Base-by-base conservation (phyloP, 1,139 yeast genomes). In the Tardiomyces blankii region DNA sequence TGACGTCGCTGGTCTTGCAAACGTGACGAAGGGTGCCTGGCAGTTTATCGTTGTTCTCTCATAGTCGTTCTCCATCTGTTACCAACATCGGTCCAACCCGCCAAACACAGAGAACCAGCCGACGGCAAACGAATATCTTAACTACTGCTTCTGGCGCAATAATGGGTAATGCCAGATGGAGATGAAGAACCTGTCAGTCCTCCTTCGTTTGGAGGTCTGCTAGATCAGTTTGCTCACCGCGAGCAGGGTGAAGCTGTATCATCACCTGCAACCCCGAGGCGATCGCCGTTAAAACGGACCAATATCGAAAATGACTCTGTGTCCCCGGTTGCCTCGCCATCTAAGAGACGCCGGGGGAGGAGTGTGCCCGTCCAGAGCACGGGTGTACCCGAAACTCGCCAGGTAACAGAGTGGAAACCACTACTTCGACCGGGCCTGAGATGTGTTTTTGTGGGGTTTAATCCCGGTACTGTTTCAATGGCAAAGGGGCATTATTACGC, bases 391-490 rank as follows among this genome's bases (percentile, higher is more conserved):
- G 9, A 30, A 5, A 4, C 35, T 9, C 7, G 7, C 7, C 35
- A 4, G 16, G 35, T 30, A 11, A 30, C 16, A 5, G 35, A 30
- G 11, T 30, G 35, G 35, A 30, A 30, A 19, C 53, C 51, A 11
- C 45, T 65, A 46, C 50, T 65, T 40, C 38, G 54, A 54, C 55
- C 66, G 51, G 56, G 61, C 47, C 51, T 68, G 32, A 52, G 55
- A 4, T 58, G 82, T 2, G 67, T 83, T 2, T 82, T 83, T 54
- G 71, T 83, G 2, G 94, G 94, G 0, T 82, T 72, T 65, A 83
- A 83, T 54, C 94, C 94, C 0, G 87, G 91, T 1, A 63, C 78
- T 2, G 73, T 72, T 55, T 80, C 91, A 0, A 77, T 87, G 0
- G 55, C 66, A 25, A 64, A 68, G 12, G 88, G 84, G 42, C 91